These are phyloP conservation scores for Mortierella antarctica DNA, from an alignment of 192 early-diverging fungal genomes.

Conservation along the genomic window DNA sequence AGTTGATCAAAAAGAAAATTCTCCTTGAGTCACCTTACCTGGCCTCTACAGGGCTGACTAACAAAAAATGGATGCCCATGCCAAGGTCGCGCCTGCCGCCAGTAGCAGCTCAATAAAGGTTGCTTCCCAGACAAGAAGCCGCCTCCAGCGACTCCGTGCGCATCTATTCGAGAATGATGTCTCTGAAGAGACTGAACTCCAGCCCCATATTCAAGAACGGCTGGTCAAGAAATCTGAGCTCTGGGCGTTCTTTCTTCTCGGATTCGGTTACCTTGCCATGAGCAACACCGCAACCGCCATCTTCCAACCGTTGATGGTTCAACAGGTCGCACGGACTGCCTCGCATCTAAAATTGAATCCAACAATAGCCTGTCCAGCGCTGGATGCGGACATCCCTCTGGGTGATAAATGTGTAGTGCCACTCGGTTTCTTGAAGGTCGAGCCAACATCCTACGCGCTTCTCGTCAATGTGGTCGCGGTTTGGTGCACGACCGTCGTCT, in stretches of 20 bases:
- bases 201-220: slow-evolving; percentile 24
- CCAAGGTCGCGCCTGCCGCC: no score
- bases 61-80: no score
- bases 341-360: slow-evolving; percentile 20
- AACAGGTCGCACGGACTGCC: slow-evolving; percentile 21
- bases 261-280: slow-evolving; percentile 30
- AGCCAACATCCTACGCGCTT: slow-evolving; percentile 39
- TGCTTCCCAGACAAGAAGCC: no score
- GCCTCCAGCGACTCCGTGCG: slow-evolving; percentile 1
- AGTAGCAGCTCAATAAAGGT: no score
- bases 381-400: slow-evolving; percentile 15
- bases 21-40: no score
- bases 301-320: slow-evolving; percentile 32
- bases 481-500: slow-evolving; percentile 53
- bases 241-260: slow-evolving; percentile 45
- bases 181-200: background rate
- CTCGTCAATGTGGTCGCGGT: slow-evolving; percentile 33
- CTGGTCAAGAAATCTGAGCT: slow-evolving; percentile 29
- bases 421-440: slow-evolving; percentile 32
- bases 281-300: slow-evolving; percentile 29
- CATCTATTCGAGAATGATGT: slow-evolving; percentile 14
- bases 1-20: no score
- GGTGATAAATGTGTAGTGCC: slow-evolving; percentile 31
- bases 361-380: slow-evolving; percentile 13
- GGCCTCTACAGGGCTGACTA: no score